Evolutionary conservation across 164 flowering plant species (phyloP), one percentile per base, ranked within the genome.

Genomic region (Taxillus chinensis): DNA sequence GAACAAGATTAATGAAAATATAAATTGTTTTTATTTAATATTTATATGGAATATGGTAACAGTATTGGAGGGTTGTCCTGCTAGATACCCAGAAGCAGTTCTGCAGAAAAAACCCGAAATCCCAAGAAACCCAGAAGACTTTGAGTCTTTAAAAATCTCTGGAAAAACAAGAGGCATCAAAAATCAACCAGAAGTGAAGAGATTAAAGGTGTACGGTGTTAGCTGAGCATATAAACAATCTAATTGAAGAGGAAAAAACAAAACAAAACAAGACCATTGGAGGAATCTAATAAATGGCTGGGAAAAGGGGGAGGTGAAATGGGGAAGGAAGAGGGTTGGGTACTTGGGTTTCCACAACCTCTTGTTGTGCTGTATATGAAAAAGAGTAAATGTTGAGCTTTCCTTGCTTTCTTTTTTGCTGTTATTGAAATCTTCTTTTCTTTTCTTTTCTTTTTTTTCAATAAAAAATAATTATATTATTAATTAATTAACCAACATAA

Each of bases 231-330:
- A 70, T 77, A 75, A 65, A 76, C 71, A 80, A 81, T 77, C 77
- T 68, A 80, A 81, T 77, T 60, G 67, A 68, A 2, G 27, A 27
- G 27, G 27, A 27, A 27, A 27, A 27, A 27, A 27, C 27, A 27
- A 27, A 67, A 74, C 74, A 62, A 71, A 70, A 70, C 73, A 77
- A 81, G 68, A 72, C 73, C 75, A 80, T 65, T 65, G 57, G 69
- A 81, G 80, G 84, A 84, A 86, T 86, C 84, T 75, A 71, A 78
- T 71, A 70, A 82, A 27, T 84, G 75, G 81, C 79, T 48, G 70
- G 72, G 45, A 59, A 43, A 43, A 43, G 46, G 55, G 27, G 70
- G 72, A 74, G 67, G 75, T 77, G 75, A 67, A 80, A 77, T 72
- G 74, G 72, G 69, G 70, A 63, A 73, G 64, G 69, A 59, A 62